Evolutionary conservation across 2,329 filamentous ascomycete species (phyloP).

Genomic region (Clarireedia hainanense): DNA sequence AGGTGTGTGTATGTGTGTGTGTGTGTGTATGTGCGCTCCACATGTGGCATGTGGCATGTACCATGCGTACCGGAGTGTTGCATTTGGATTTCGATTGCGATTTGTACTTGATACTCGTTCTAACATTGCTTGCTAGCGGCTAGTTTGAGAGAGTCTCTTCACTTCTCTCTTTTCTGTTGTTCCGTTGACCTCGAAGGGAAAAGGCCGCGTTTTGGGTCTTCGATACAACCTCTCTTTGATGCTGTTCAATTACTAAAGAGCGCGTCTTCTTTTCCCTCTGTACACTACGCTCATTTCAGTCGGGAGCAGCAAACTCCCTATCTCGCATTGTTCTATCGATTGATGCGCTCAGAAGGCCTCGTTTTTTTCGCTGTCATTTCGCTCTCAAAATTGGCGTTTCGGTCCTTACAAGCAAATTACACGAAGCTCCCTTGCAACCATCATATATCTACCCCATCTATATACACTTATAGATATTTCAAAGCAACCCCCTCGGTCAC

Average conservation of each 20-base stretch:
- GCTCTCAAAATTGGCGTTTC: constrained; percentile 7
- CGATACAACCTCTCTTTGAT: not conserved
- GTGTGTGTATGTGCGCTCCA: too few relatives aligned
- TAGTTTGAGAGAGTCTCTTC: too few relatives aligned
- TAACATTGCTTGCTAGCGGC: too few relatives aligned
- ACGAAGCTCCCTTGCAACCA: constrained; percentile 5
- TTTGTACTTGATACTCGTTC: too few relatives aligned
- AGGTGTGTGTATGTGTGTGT: too few relatives aligned
- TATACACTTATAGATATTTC: not conserved
- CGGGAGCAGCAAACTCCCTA: constrained; percentile 3
- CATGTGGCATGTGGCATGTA: too few relatives aligned
- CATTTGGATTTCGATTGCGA: constrained; percentile 13
- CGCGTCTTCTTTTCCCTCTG: not conserved
- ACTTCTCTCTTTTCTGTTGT: not conserved
- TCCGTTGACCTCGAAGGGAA: not conserved
- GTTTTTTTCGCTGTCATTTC: not conserved
- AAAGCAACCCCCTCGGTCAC: constrained; percentile 11
- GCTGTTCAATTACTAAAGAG: not conserved
- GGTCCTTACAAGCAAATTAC: not conserved
- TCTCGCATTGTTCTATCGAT: constrained; percentile 1
- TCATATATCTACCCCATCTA: not conserved
- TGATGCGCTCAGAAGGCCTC: not conserved
- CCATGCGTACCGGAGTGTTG: constrained; percentile 17
- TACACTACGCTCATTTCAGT: constrained; percentile 7
- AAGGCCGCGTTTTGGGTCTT: not conserved